These are phyloP conservation scores for Zymoseptoria passerinii DNA, from an alignment of 2,329 filamentous ascomycete species.

Conservation along the genomic window DNA sequence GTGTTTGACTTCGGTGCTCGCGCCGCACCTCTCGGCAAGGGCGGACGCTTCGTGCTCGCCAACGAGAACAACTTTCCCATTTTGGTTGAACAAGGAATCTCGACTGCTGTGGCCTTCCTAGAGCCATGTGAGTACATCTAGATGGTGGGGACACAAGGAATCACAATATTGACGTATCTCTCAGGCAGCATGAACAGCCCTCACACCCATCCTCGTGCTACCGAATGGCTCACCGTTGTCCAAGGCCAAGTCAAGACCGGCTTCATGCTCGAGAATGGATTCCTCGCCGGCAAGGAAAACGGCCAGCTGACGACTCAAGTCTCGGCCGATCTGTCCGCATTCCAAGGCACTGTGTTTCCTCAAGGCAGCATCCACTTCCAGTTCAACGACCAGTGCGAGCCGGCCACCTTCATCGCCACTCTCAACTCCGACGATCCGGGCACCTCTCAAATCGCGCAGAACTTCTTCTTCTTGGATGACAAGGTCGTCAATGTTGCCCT, in stretches of 20 bases:
- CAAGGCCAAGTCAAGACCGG: constrained; percentile 36
- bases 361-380: constrained; percentile 42
- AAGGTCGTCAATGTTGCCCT: constrained; percentile 10
- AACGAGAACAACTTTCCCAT: constrained; percentile 14
- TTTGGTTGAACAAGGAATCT: constrained; percentile 11
- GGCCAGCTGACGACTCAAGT: constrained; percentile 29
- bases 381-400: constrained; percentile 41
- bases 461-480: constrained; percentile 30
- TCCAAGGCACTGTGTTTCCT: constrained; percentile 42
- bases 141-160: not conserved
- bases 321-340: constrained; percentile 32
- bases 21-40: constrained; percentile 3
- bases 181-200: constrained; percentile 35
- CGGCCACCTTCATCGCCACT: constrained; percentile 37
- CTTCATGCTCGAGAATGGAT: constrained; percentile 41
- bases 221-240: constrained; percentile 41
- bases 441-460: constrained; percentile 35
- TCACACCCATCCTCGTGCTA: constrained; percentile 42
- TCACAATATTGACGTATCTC: not conserved
- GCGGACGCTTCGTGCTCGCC: constrained; percentile 10
- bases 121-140: constrained; percentile 28
- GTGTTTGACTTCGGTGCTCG: constrained; percentile 13
- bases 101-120: constrained; percentile 16
- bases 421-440: constrained; percentile 40
- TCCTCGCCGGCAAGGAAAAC: constrained; percentile 17